Conservation (phyloP, 805 yeast genomes). For the Lipomyces oligophaga region DNA sequence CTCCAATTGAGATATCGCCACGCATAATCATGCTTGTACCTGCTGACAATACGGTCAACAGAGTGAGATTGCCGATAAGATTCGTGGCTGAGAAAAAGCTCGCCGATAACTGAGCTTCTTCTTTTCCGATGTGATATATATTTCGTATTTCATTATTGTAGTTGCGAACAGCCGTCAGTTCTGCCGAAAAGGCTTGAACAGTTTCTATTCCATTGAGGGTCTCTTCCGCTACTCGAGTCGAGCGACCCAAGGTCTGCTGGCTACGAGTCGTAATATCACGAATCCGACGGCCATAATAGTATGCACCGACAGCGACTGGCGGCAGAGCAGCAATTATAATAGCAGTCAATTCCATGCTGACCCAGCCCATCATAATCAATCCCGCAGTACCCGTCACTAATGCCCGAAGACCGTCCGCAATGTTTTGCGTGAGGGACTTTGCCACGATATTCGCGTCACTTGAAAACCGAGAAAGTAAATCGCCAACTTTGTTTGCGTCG, state of each 20-base stretch:
- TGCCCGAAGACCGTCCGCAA: constrained; percentile 86
- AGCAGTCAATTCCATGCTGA: constrained; percentile 72
- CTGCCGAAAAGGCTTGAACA: constrained; percentile 87
- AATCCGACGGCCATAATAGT: constrained; percentile 75
- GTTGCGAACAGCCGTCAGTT: constrained; percentile 66
- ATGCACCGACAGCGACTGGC: constrained; percentile 73
- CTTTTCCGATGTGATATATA: constrained; percentile 62
- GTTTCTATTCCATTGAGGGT: constrained; percentile 80
- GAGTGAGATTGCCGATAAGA: constrained; percentile 74
- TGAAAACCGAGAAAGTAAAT: constrained; percentile 79
- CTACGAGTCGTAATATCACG: constrained; percentile 67
- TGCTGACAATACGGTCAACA: constrained; percentile 69
- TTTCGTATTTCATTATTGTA: constrained; percentile 68
- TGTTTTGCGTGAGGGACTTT: constrained; percentile 77
- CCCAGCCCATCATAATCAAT: constrained; percentile 83
- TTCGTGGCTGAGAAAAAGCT: constrained; percentile 76
- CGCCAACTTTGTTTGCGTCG: constrained; percentile 88
- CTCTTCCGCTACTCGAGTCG: constrained; percentile 89
- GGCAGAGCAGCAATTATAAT: constrained; percentile 79
- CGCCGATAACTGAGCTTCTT: constrained; percentile 66
- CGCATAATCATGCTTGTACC: constrained; percentile 77
- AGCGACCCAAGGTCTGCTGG: constrained; percentile 77
- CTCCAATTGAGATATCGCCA: constrained; percentile 80
- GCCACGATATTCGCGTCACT: constrained; percentile 88
- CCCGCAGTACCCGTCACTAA: constrained; percentile 80